Evolutionary conservation across 225 moss, liverwort and hornwort species (phyloP).

Genomic region (Polytrichum commune): DNA sequence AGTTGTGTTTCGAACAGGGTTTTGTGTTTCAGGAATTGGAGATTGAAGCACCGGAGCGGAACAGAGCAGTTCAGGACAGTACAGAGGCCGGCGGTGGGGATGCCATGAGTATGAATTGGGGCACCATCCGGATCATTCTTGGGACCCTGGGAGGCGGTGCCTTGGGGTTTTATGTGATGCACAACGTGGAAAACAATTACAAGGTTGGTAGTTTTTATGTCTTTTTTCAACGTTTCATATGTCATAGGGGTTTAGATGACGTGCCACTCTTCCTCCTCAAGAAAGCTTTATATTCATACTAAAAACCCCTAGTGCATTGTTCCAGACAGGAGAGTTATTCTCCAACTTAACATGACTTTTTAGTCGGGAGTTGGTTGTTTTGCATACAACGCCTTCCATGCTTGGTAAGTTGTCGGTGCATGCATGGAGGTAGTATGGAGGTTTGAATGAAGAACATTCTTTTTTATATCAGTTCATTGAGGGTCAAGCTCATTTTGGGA

Average conservation of each 20-base stretch:
- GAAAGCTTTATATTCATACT: not conserved
- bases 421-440: too few species aligned
- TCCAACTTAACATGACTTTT: too few species aligned
- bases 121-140: slow-evolving; percentile 73
- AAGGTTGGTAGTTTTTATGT: slow-evolving; percentile 44
- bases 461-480: too few species aligned
- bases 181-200: slow-evolving; percentile 76
- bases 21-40: too few species aligned
- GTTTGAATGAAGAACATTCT: too few species aligned
- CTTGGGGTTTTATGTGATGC: slow-evolving; percentile 94
- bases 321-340: not conserved
- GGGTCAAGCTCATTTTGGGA: too few species aligned
- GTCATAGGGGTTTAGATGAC: not conserved
- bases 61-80: too few species aligned
- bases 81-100: not conserved
- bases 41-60: too few species aligned
- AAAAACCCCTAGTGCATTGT: not conserved
- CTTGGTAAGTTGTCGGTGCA: too few species aligned
- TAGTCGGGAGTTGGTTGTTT: too few species aligned
- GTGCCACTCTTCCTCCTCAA: not conserved
- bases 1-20: too few species aligned
- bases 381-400: too few species aligned
- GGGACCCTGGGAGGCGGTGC: slow-evolving; percentile 88
- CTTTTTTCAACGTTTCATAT: not conserved
- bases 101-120: slow-evolving; percentile 46